Percentiles rank a stretch among this genome's conserved stretches.
phyloP scores from a whole-genome alignment of 2,329 filamentous ascomycete species.

The Sphaceloma murrayae region DNA sequence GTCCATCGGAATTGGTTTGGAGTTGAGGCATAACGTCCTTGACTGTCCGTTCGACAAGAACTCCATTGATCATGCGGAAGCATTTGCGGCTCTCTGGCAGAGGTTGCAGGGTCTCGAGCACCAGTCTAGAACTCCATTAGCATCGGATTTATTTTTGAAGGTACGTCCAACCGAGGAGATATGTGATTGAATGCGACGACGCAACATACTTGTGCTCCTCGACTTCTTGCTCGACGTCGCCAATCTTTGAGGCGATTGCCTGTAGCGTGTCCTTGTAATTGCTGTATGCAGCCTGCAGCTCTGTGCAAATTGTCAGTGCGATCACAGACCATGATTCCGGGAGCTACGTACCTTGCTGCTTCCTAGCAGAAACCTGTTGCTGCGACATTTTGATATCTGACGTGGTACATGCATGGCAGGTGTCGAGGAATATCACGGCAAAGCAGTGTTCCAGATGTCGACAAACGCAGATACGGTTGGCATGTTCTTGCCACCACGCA shows the following conservation, averaged over 20 bases:
- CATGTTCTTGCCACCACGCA: no score
- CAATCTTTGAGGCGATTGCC: constrained; percentile 90
- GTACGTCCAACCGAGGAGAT: background rate
- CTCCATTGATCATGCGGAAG: constrained; percentile 97
- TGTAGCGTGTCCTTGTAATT: constrained; percentile 72
- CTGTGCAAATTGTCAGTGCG: constrained; percentile 35
- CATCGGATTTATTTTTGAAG: no score
- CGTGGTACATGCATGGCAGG: background rate
- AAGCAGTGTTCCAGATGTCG: no score
- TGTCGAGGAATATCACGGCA: no score
- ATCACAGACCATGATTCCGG: background rate
- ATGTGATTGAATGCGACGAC: background rate
- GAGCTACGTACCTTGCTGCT: constrained; percentile 60
- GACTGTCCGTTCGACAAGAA: constrained; percentile 87
- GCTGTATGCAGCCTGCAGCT: constrained; percentile 69
- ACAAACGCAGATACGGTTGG: no score
- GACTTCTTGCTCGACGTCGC: constrained; percentile 91
- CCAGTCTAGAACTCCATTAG: constrained; percentile 54
- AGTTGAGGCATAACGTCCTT: constrained; percentile 84
- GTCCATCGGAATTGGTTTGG: constrained; percentile 84
- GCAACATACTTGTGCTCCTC: constrained; percentile 85
- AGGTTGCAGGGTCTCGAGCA: constrained; percentile 81
- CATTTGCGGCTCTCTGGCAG: constrained; percentile 82
- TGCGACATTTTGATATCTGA: background rate
- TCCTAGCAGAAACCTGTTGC: constrained; percentile 50